Evolutionary conservation across 768 basidiomycete genomes (phyloP).

Genomic region (Suillus subluteus): DNA sequence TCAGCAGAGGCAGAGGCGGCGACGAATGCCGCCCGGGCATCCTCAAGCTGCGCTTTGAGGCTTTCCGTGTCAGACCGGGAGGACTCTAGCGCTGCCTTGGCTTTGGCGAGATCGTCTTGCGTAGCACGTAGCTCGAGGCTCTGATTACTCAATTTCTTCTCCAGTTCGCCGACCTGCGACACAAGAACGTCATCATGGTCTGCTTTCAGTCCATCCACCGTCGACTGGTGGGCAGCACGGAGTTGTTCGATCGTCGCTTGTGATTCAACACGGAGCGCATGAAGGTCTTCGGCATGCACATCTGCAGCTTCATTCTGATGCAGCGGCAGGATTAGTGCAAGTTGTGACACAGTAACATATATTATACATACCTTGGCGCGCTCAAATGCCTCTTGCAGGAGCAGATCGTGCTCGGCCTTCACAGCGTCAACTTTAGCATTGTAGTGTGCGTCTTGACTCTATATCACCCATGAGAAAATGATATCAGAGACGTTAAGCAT

Average conservation of each 20-base stretch:
- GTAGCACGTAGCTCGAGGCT: slow-evolving; percentile 82
- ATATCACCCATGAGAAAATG: slow-evolving; percentile 8
- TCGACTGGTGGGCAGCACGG: slow-evolving; percentile 58
- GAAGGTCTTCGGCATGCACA: slow-evolving; percentile 70
- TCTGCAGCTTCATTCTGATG: slow-evolving; percentile 71
- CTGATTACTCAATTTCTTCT: slow-evolving; percentile 65
- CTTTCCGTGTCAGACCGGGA: slow-evolving; percentile 57
- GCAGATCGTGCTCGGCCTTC: slow-evolving; percentile 62
- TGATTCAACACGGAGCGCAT: slow-evolving; percentile 68
- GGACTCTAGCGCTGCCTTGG: slow-evolving; percentile 61
- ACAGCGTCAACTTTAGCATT: slow-evolving; percentile 65
- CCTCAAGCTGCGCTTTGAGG: slow-evolving; percentile 67
- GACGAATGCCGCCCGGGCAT: slow-evolving; percentile 52
- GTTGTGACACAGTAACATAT: background rate
- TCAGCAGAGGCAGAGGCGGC: slow-evolving; percentile 45
- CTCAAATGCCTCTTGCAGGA: slow-evolving; percentile 72
- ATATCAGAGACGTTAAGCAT: background rate
- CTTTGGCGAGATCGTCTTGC: slow-evolving; percentile 79
- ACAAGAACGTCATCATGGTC: slow-evolving; percentile 68
- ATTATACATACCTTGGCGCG: slow-evolving; percentile 66
- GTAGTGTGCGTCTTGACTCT: slow-evolving; percentile 76
- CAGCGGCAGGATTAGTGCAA: background rate
- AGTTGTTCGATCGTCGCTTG: slow-evolving; percentile 72
- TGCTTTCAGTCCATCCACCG: slow-evolving; percentile 61
- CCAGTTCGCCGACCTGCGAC: slow-evolving; percentile 54